These are phyloP conservation scores for Eucalyptus paniculata DNA, from an alignment of 345 rosid species.

Conservation along the genomic window DNA sequence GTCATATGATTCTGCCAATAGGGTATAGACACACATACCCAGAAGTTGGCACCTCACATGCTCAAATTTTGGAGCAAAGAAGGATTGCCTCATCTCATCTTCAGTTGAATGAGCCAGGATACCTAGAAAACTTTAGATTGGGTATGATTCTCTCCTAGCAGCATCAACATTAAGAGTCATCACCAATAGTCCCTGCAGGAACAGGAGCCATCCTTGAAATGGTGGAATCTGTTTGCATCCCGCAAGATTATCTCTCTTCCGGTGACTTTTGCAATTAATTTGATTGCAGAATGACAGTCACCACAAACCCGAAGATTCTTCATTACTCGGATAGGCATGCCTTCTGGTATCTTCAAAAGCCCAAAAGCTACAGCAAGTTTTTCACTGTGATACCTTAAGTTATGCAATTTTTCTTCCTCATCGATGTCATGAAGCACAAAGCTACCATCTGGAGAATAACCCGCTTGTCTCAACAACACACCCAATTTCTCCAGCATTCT, in stretches of 20 bases:
- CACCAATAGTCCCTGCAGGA: slow-evolving; percentile 79
- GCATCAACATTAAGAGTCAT: background rate
- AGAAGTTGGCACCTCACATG: background rate
- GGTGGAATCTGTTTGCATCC: slow-evolving; percentile 83
- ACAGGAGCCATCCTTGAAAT: slow-evolving; percentile 59
- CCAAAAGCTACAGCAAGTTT: slow-evolving; percentile 79
- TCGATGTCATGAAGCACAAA: slow-evolving; percentile 77
- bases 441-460: slow-evolving; percentile 65
- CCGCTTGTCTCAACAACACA: slow-evolving; percentile 52
- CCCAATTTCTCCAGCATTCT: slow-evolving; percentile 38
- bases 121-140: background rate
- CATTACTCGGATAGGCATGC: slow-evolving; percentile 61
- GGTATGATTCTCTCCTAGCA: background rate
- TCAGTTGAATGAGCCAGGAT: background rate
- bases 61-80: background rate
- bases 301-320: slow-evolving; percentile 82
- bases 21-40: background rate
- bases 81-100: background rate
- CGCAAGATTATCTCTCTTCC: slow-evolving; percentile 64
- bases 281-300: slow-evolving; percentile 68
- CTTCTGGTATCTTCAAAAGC: slow-evolving; percentile 55
- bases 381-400: slow-evolving; percentile 59
- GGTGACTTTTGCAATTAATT: slow-evolving; percentile 53
- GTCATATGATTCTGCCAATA: background rate
- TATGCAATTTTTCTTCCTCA: slow-evolving; percentile 66